Percentiles rank a stretch among this genome's conserved stretches.
Evolutionary conservation across 2,329 filamentous ascomycete genomes (phyloP).

Genomic region (Chalara sp.): DNA sequence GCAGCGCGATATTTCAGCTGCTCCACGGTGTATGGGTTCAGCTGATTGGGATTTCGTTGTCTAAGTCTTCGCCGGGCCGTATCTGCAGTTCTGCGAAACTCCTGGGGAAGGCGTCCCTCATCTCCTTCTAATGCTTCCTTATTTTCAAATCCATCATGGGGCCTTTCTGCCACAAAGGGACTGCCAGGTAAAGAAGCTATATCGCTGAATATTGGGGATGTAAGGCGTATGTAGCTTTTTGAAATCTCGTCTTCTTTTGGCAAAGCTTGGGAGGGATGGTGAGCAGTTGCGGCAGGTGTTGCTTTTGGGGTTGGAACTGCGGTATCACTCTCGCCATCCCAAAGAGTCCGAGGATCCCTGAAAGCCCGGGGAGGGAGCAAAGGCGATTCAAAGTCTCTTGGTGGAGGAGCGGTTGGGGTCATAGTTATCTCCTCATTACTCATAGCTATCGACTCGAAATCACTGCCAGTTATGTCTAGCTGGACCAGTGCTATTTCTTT

Average conservation of each 20-base stretch:
- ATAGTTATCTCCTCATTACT: not conserved
- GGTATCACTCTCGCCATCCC: conserved; percentile 5
- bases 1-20: conserved; percentile 24
- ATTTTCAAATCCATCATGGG: not conserved
- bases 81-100: not conserved
- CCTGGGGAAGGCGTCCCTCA: not conserved
- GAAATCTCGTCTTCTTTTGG: conserved; percentile 30
- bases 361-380: conserved; percentile 8
- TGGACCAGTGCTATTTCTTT: not conserved
- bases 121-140: not conserved
- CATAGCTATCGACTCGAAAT: not conserved
- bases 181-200: conserved; percentile 18
- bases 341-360: conserved; percentile 9
- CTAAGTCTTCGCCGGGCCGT: conserved; percentile 17
- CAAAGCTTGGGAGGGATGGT: not conserved
- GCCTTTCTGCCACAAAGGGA: not conserved
- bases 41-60: conserved; percentile 25
- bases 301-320: not conserved
- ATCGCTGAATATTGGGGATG: conserved; percentile 26
- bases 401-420: not conserved
- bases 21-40: conserved; percentile 27
- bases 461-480: not conserved
- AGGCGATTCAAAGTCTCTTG: not conserved
- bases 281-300: not conserved
- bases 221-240: conserved; percentile 31